Evolutionary conservation across 1,139 yeast genomes (phyloP).

Genomic region (Schizosaccharomyces versatilis): DNA sequence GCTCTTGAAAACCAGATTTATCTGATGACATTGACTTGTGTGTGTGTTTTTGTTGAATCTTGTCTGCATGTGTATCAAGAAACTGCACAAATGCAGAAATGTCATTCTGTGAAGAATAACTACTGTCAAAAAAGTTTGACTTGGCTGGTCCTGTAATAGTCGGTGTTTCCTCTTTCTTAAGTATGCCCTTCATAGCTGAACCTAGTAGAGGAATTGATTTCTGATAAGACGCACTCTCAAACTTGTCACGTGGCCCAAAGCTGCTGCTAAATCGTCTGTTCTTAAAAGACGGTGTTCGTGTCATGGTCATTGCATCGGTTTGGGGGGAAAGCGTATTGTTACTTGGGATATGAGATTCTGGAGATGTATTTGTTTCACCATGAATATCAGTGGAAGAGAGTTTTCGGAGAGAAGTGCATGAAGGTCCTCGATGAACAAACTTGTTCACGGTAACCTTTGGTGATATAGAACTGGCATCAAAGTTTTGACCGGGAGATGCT

Average conservation of each 20-base stretch:
- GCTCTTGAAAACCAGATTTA: too few species aligned
- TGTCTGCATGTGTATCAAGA: not conserved
- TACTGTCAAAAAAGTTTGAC: not conserved
- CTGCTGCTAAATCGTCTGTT: slow-evolving; percentile 17
- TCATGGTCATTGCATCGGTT: slow-evolving; percentile 11
- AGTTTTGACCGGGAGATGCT: slow-evolving; percentile 17
- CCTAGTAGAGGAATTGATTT: not conserved
- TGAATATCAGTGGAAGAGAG: not conserved
- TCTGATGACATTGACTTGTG: too few species aligned
- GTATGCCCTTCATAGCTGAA: not conserved
- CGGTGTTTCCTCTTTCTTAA: not conserved
- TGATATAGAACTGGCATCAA: slow-evolving; percentile 6
- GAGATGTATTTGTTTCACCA: too few species aligned
- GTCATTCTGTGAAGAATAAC: not conserved
- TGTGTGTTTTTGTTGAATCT: too few species aligned
- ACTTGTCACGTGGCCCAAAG: slow-evolving; percentile 16
- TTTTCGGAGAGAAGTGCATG: slow-evolving; percentile 8
- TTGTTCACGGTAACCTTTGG: slow-evolving; percentile 7
- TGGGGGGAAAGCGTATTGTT: slow-evolving; percentile 9
- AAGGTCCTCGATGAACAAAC: slow-evolving; percentile 9
- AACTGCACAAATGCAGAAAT: not conserved
- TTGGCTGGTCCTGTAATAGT: not conserved
- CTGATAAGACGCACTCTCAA: slow-evolving; percentile 14
- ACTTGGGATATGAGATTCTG: too few species aligned
- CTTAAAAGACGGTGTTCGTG: slow-evolving; percentile 14